Evolutionary conservation across 1,284 basidiomycete species (phyloP), one percentile per base, ranked within the genome.

Genomic region (Rugosomyces carneus): DNA sequence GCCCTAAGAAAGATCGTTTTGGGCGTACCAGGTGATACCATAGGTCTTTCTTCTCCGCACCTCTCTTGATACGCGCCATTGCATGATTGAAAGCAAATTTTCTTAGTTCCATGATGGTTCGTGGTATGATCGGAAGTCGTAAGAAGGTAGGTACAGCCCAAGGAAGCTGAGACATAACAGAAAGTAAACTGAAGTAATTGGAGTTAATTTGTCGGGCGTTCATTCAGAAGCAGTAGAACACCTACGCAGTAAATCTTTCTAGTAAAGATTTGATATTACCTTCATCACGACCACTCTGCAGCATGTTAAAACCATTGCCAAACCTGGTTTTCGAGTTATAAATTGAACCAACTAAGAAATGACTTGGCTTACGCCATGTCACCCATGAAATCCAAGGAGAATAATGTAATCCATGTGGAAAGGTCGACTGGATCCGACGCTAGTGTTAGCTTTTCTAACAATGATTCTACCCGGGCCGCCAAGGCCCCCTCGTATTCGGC

Each of bases 21-120:
- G 7, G 35, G 54, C 58, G 31, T 45, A 70, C 70, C 24, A 71
- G 56, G 51, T 71, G 66, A 53, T 71, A 70, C 56, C 73, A 78
- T 0, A 80, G 57, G 50, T 79, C 76, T 49, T 71, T 73, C 18
- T 60, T 62, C 8, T 61, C 39, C 8, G 49, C 43, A 15, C 53
- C 51, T 35, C 40, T 43, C 16, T 47, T 43, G 21, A 53, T 21
- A 20, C 53, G 48, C 34, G 43, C 37, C 16, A 31, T 47, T 9
- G 44, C 51, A 15, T 41, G 46, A 24, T 49, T 41, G 18, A 53
- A 42, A 18, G 51, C 53, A 26, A 54, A 54, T 29, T 47, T 42
- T 6, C 53, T 35, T 18, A 54, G 37, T 15, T 44, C 49, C 5
- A 49, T 18, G 21, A 54, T 49, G 19, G 49, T 48, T 11, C 37